A percentile compares a stretch with the other conserved stretches of the same genome.
Evolutionary conservation across 495 filamentous ascomycete species (phyloP).

Genomic region (Talaromyces borbonicus): DNA sequence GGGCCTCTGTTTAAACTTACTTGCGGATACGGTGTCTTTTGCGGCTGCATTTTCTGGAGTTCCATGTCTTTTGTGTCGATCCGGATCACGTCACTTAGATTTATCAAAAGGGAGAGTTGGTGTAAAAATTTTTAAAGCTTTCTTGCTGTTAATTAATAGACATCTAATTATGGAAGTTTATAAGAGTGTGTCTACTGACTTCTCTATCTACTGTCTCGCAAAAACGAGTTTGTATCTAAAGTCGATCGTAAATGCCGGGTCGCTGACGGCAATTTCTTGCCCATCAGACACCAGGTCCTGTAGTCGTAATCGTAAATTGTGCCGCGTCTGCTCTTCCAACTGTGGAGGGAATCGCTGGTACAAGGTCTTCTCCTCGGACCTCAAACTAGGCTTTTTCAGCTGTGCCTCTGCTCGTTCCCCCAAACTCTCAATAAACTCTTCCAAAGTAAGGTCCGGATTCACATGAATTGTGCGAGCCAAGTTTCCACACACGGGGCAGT

Average conservation of each 20-base stretch:
- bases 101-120: no score
- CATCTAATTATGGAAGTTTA: no score
- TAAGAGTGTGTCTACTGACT: no score
- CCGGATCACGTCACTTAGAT: neutral
- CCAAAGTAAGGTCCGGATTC: constrained; percentile 61
- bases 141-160: no score
- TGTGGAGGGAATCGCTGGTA: constrained; percentile 80
- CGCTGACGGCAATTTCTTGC: constrained; percentile 71
- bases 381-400: constrained; percentile 81
- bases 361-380: constrained; percentile 70
- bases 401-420: constrained; percentile 76
- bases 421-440: constrained; percentile 78
- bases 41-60: constrained; percentile 40
- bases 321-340: constrained; percentile 69
- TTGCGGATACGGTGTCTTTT: constrained; percentile 14
- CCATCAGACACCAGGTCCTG: constrained; percentile 52
- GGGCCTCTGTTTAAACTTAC: neutral
- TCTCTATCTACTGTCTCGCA: constrained; percentile 10
- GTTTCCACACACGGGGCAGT: constrained; percentile 91
- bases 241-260: constrained; percentile 64
- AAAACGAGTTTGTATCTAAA: constrained; percentile 60
- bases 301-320: constrained; percentile 72
- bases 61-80: constrained; percentile 16
- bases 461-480: constrained; percentile 62
- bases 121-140: no score